phyloP scores from a whole-genome alignment of 345 rosid genomes.

The thale cress (Arabidopsis thaliana) region DNA sequence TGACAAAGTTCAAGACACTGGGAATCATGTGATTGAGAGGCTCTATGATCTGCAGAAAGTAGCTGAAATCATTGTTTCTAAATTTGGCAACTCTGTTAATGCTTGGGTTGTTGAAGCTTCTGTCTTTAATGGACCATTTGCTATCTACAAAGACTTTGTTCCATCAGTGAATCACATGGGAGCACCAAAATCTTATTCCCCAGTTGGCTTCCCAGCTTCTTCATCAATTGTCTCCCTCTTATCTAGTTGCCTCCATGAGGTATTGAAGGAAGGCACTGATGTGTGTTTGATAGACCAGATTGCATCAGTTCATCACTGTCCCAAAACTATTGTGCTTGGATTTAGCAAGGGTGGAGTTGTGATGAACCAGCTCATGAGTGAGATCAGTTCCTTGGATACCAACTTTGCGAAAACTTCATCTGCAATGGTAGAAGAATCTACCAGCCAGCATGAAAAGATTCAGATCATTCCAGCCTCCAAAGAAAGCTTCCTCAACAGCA shows the following conservation, averaged over 20 bases:
- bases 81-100: conserved; percentile 65
- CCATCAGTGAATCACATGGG: conserved; percentile 64
- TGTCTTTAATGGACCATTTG: conserved; percentile 71
- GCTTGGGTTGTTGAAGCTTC: conserved; percentile 83
- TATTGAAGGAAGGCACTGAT: conserved; percentile 38
- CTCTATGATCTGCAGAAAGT: conserved; percentile 65
- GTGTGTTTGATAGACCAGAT: conserved; percentile 15
- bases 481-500: conserved; percentile 63
- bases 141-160: conserved; percentile 73
- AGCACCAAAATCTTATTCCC: conserved; percentile 64
- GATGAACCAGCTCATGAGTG: conserved; percentile 77
- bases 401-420: conserved; percentile 26
- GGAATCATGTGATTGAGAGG: conserved; percentile 72
- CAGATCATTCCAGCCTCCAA: conserved; percentile 56
- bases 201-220: conserved; percentile 74
- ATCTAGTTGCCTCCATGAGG: conserved; percentile 65
- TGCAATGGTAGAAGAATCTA: conserved; percentile 13
- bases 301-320: conserved; percentile 35
- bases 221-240: conserved; percentile 62
- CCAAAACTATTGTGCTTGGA: conserved; percentile 69
- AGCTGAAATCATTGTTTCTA: conserved; percentile 75
- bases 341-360: conserved; percentile 94
- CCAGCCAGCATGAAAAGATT: conserved; percentile 36
- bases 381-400: conserved; percentile 55
- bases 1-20: conserved; percentile 69